phyloP scores from a whole-genome alignment of 2,329 filamentous ascomycete species.

The Sclerotiophoma versabilis region DNA sequence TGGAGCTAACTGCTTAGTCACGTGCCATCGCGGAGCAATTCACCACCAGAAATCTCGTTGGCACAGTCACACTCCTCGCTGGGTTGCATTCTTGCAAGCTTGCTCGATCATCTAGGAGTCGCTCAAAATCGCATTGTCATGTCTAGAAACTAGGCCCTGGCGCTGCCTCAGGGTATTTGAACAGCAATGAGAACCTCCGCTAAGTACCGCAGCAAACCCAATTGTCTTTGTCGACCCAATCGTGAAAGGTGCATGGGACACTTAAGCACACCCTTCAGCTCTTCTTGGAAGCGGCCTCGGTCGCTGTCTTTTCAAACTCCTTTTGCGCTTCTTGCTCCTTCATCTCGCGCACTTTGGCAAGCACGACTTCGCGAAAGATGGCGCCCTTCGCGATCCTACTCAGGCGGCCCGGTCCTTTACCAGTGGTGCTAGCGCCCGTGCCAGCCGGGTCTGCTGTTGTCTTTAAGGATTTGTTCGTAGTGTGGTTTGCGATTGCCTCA shows the following conservation, averaged over 20 bases:
- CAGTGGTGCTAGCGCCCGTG: slow-evolving; percentile 19
- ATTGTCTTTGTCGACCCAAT: slow-evolving; percentile 19
- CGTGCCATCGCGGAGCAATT: not conserved
- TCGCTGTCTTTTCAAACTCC: slow-evolving; percentile 67
- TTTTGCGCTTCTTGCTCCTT: slow-evolving; percentile 83
- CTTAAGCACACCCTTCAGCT: slow-evolving; percentile 5
- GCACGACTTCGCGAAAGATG: slow-evolving; percentile 92
- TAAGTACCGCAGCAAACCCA: slow-evolving; percentile 33
- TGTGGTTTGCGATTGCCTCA: slow-evolving; percentile 49
- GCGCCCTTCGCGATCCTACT: slow-evolving; percentile 68
- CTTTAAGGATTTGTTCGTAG: slow-evolving; percentile 30
- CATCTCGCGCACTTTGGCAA: slow-evolving; percentile 91
- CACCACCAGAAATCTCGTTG: not conserved
- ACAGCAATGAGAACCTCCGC: slow-evolving; percentile 28
- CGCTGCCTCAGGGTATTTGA: slow-evolving; percentile 40
- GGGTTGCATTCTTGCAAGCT: not conserved
- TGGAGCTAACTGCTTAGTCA: slow-evolving; percentile 9
- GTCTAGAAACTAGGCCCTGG: slow-evolving; percentile 28
- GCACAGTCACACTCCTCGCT: not conserved
- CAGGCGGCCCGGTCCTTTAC: slow-evolving; percentile 59
- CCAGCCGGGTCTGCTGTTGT: slow-evolving; percentile 11
- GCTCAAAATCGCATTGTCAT: slow-evolving; percentile 17
- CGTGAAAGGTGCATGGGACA: slow-evolving; percentile 13
- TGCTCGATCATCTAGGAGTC: not conserved
- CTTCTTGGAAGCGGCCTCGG: slow-evolving; percentile 40